Evolutionary conservation across 768 basidiomycete species (phyloP).

Genomic region (Rubroboletus pulcherrimus): DNA sequence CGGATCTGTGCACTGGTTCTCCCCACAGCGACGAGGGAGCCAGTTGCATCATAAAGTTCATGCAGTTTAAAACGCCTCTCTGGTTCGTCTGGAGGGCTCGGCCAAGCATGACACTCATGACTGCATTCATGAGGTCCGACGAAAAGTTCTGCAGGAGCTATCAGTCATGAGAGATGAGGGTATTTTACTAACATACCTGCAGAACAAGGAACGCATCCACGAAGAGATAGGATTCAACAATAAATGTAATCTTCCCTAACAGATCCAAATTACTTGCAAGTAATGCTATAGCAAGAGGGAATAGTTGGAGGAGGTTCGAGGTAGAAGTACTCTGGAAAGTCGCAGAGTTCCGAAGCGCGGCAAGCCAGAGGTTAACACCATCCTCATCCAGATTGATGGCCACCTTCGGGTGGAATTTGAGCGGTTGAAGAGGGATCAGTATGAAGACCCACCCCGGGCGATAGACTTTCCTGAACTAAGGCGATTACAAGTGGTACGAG

Average conservation of each 20-base stretch:
- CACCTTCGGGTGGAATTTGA: slow-evolving; percentile 40
- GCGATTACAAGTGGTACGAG: slow-evolving; percentile 57
- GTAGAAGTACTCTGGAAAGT: slow-evolving; percentile 47
- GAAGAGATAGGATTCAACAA: slow-evolving; percentile 79
- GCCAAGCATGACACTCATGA: slow-evolving; percentile 48
- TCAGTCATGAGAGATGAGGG: background rate
- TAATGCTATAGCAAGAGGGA: slow-evolving; percentile 58
- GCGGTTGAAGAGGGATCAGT: background rate
- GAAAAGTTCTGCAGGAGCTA: slow-evolving; percentile 44
- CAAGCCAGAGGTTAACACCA: slow-evolving; percentile 70
- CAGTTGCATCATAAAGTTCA: slow-evolving; percentile 61
- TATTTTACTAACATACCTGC: slow-evolving; percentile 44
- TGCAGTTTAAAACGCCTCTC: slow-evolving; percentile 55
- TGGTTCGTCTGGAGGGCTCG: slow-evolving; percentile 51
- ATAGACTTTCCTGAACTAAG: slow-evolving; percentile 61
- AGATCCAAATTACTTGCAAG: slow-evolving; percentile 70
- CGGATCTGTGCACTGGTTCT: slow-evolving; percentile 66
- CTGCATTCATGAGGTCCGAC: slow-evolving; percentile 54
- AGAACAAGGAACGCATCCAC: slow-evolving; percentile 60
- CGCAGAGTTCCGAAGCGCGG: slow-evolving; percentile 62
- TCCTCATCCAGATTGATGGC: slow-evolving; percentile 75
- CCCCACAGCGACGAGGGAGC: slow-evolving; percentile 67
- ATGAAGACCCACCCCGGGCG: slow-evolving; percentile 44
- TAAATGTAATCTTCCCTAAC: slow-evolving; percentile 59
- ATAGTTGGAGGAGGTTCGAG: slow-evolving; percentile 56